phyloP scores from a whole-genome alignment of 345 rosid genomes.

The sweet orange (Citrus sinensis) region DNA sequence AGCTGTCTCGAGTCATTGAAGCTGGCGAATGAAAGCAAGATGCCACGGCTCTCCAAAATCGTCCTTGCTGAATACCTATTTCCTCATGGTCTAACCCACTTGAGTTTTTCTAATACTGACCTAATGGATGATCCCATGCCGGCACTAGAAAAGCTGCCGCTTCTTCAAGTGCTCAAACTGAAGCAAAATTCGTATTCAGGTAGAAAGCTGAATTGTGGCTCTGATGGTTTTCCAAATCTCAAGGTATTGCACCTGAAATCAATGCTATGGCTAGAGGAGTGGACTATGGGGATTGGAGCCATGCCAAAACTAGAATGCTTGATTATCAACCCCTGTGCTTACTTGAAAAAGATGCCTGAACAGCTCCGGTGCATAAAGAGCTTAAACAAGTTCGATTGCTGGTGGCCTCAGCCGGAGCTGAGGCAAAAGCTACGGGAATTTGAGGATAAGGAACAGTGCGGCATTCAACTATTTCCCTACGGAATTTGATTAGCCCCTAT shows the following conservation, averaged over 20 bases:
- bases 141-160: background rate
- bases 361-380: background rate
- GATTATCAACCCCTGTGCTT: background rate
- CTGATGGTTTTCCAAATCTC: background rate
- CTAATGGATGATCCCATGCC: background rate
- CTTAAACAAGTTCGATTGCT: background rate
- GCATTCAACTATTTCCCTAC: background rate
- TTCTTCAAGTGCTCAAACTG: background rate
- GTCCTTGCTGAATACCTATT: background rate
- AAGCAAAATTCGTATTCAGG: background rate
- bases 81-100: background rate
- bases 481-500: background rate
- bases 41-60: background rate
- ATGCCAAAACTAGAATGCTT: background rate
- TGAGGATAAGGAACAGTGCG: background rate
- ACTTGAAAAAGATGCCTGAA: background rate
- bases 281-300: background rate
- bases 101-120: background rate
- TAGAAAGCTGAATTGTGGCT: background rate
- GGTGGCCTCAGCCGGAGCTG: background rate
- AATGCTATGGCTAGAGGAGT: conserved; percentile 4
- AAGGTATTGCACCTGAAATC: background rate
- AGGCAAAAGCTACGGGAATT: background rate
- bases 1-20: background rate
- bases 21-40: background rate